Evolutionary conservation across 2,329 filamentous ascomycete species (phyloP).

Genomic region (Fusarium burgessii): DNA sequence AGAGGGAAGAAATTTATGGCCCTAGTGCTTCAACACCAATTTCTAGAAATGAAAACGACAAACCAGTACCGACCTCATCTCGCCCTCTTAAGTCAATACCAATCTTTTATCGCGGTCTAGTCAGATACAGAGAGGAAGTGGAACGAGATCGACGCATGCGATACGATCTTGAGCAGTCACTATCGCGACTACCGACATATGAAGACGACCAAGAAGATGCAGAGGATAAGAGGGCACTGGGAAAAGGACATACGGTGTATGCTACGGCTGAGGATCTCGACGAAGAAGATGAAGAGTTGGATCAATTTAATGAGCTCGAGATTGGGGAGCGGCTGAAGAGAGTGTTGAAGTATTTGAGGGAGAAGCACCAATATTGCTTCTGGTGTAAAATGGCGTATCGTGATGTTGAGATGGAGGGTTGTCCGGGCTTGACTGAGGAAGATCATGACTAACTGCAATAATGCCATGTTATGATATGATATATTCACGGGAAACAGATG

Average conservation of each 20-base stretch:
- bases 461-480: background rate
- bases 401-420: slow-evolving; percentile 82
- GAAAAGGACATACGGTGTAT: slow-evolving; percentile 66
- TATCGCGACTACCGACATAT: slow-evolving; percentile 73
- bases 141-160: slow-evolving; percentile 75
- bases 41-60: slow-evolving; percentile 40
- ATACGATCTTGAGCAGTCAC: slow-evolving; percentile 73
- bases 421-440: slow-evolving; percentile 88
- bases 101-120: slow-evolving; percentile 82
- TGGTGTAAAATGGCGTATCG: slow-evolving; percentile 93
- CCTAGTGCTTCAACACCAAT: slow-evolving; percentile 30
- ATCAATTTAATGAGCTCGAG: slow-evolving; percentile 79
- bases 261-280: slow-evolving; percentile 77
- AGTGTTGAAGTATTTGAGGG: slow-evolving; percentile 76
- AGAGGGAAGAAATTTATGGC: slow-evolving; percentile 48
- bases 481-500: background rate
- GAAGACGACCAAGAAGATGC: slow-evolving; percentile 77
- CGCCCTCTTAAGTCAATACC: slow-evolving; percentile 75
- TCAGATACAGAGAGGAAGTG: slow-evolving; percentile 75
- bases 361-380: slow-evolving; percentile 86
- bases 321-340: slow-evolving; percentile 73
- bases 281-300: slow-evolving; percentile 82
- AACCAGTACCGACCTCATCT: slow-evolving; percentile 54
- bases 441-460: slow-evolving; percentile 69
- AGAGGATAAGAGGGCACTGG: slow-evolving; percentile 78